These are phyloP conservation scores for Austroboletus novae-zelandiae DNA, from an alignment of 1,284 basidiomycete species.

Conservation along the genomic window DNA sequence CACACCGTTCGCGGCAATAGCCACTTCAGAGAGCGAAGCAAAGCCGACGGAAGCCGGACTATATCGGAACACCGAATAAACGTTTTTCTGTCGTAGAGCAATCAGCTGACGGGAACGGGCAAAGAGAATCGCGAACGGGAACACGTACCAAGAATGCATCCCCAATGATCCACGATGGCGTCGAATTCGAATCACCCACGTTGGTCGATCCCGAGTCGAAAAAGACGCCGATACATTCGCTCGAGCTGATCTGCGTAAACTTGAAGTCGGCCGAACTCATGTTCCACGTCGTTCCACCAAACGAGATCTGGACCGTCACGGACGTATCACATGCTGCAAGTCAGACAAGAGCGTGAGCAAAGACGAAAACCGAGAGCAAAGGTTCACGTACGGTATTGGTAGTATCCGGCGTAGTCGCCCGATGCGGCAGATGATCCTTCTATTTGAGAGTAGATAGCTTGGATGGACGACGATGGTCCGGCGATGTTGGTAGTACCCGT, in stretches of 20 bases:
- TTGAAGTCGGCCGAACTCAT: slow-evolving; percentile 48
- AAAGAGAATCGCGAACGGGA: background rate
- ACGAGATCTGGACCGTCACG: slow-evolving; percentile 34
- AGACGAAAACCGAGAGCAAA: background rate
- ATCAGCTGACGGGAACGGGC: background rate
- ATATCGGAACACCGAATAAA: slow-evolving; percentile 53
- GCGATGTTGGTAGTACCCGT: slow-evolving; percentile 44
- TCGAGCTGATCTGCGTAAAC: slow-evolving; percentile 35
- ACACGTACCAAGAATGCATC: slow-evolving; percentile 48
- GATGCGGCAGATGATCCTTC: slow-evolving; percentile 29
- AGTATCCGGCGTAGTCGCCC: slow-evolving; percentile 32
- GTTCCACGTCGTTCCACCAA: slow-evolving; percentile 45
- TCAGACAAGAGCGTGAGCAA: background rate
- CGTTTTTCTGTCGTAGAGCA: slow-evolving; percentile 42
- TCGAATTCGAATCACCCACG: slow-evolving; percentile 16
- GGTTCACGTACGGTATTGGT: slow-evolving; percentile 25
- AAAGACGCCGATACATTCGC: slow-evolving; percentile 47
- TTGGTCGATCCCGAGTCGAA: slow-evolving; percentile 38
- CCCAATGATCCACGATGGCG: slow-evolving; percentile 47
- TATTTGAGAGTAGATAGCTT: slow-evolving; percentile 39
- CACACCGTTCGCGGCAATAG: slow-evolving; percentile 32
- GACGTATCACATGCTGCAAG: slow-evolving; percentile 23
- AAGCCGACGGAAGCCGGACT: slow-evolving; percentile 53
- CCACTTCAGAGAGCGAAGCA: slow-evolving; percentile 37
- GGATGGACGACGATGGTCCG: slow-evolving; percentile 31